These are phyloP conservation scores for Plectosphaerella sp. DNA, from an alignment of 2,329 filamentous ascomycete species.

Conservation along the genomic window DNA sequence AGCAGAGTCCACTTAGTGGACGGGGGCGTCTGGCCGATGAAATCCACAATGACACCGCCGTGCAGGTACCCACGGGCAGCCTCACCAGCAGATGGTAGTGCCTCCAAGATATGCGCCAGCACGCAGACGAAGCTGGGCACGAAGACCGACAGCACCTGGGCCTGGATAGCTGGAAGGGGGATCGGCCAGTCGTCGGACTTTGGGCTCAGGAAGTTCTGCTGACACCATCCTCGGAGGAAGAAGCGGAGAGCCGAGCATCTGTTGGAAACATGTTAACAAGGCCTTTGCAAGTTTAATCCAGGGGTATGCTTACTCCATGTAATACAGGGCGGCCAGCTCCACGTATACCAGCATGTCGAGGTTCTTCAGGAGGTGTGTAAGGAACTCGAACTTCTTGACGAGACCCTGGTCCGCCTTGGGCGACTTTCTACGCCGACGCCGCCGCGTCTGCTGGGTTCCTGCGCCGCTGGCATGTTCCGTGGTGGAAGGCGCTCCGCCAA, in stretches of 20 bases:
- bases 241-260: conserved; percentile 64
- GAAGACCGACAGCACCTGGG: conserved; percentile 55
- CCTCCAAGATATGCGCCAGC: conserved; percentile 52
- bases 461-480: background rate
- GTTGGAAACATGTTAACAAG: conserved; percentile 9
- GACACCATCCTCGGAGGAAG: conserved; percentile 51
- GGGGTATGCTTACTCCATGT: conserved; percentile 58
- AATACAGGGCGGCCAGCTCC: conserved; percentile 62
- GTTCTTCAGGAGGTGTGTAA: conserved; percentile 55
- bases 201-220: conserved; percentile 61
- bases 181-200: conserved; percentile 53
- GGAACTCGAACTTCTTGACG: conserved; percentile 55
- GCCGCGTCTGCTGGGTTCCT: conserved; percentile 11
- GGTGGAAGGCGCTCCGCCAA: background rate
- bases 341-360: conserved; percentile 61
- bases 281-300: background rate
- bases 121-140: conserved; percentile 57
- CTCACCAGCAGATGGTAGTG: conserved; percentile 53
- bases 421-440: conserved; percentile 28
- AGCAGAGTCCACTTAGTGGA: conserved; percentile 52
- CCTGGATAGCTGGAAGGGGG: conserved; percentile 48
- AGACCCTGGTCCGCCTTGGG: conserved; percentile 36
- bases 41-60: conserved; percentile 63
- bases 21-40: conserved; percentile 62
- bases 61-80: conserved; percentile 58